Percentiles rank a stretch among this genome's conserved stretches.
phyloP scores from a whole-genome alignment of 2,329 filamentous ascomycete species.

The Hypoxylon sp. region DNA sequence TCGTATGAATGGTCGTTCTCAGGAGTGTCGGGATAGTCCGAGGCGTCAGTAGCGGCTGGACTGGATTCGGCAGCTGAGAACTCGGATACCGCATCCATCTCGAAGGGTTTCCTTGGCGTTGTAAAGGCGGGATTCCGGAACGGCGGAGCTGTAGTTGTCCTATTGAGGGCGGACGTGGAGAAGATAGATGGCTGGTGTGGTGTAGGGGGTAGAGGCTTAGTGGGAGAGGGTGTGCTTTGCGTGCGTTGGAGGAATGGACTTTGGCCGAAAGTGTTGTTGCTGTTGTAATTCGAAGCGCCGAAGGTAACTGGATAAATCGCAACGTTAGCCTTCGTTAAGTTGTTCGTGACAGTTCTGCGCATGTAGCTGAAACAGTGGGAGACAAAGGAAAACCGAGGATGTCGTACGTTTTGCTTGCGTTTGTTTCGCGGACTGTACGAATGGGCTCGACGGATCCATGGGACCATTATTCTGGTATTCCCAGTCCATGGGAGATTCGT shows the following conservation, averaged over 20 bases:
- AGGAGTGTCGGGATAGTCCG: constrained; percentile 68
- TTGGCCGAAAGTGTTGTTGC: constrained; percentile 52
- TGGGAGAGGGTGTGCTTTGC: constrained; percentile 58
- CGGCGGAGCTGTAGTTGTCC: constrained; percentile 62
- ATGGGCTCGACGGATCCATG: constrained; percentile 73
- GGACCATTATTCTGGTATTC: constrained; percentile 72
- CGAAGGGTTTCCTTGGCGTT: constrained; percentile 71
- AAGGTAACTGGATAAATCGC: constrained; percentile 50
- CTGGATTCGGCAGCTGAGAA: constrained; percentile 72
- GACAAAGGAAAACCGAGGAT: background rate
- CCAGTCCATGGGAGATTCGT: constrained; percentile 76
- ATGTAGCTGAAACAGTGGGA: background rate
- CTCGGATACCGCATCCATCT: constrained; percentile 68
- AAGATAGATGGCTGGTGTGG: constrained; percentile 61
- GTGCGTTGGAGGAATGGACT: constrained; percentile 48
- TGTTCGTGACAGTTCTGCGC: constrained; percentile 11
- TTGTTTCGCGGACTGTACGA: constrained; percentile 66
- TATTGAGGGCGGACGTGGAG: constrained; percentile 59
- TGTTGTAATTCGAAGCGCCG: constrained; percentile 55
- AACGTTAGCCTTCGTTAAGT: constrained; percentile 4
- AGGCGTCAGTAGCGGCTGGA: constrained; percentile 70
- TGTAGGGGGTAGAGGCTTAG: constrained; percentile 57
- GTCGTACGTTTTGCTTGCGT: constrained; percentile 59
- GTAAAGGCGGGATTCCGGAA: constrained; percentile 77
- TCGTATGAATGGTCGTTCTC: constrained; percentile 64